Conservation (phyloP, 23 red algal genomes). For the Pyropia haitanensis region DNA sequence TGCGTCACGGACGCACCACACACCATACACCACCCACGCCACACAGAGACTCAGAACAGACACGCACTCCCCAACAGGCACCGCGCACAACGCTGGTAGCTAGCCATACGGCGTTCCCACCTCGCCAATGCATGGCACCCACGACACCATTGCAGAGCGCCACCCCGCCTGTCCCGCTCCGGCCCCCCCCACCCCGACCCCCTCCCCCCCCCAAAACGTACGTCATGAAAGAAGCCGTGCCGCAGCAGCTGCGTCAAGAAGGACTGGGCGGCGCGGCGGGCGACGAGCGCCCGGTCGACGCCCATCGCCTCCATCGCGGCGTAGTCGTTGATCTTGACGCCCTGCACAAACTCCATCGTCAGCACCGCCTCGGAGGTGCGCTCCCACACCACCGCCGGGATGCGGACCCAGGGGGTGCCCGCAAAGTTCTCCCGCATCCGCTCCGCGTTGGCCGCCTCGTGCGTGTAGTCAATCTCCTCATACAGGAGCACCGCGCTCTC, state of each 20-base stretch:
- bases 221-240: conserved; percentile 86
- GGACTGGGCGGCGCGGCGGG: conserved; percentile 56
- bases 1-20: no score
- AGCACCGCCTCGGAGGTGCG: conserved; percentile 62
- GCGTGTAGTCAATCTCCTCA: conserved; percentile 89
- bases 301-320: conserved; percentile 52
- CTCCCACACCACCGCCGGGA: conserved; percentile 66
- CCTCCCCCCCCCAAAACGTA: no score
- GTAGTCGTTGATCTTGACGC: conserved; percentile 79
- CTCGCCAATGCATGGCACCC: no score
- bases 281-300: conserved; percentile 51
- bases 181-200: no score
- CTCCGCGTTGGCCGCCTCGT: conserved; percentile 75
- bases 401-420: conserved; percentile 45
- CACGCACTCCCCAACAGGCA: no score
- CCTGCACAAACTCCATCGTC: conserved; percentile 94
- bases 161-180: no score
- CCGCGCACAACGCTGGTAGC: no score
- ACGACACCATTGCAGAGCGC: no score
- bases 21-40: no score
- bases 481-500: conserved; percentile 88
- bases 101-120: no score
- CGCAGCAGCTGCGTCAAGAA: conserved; percentile 85
- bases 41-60: no score
- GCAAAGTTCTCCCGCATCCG: conserved; percentile 74